Percentiles rank a stretch among this genome's conserved stretches.
These are phyloP conservation scores for Amanita molliuscula DNA, from an alignment of 768 basidiomycete species.

Conservation along the genomic window DNA sequence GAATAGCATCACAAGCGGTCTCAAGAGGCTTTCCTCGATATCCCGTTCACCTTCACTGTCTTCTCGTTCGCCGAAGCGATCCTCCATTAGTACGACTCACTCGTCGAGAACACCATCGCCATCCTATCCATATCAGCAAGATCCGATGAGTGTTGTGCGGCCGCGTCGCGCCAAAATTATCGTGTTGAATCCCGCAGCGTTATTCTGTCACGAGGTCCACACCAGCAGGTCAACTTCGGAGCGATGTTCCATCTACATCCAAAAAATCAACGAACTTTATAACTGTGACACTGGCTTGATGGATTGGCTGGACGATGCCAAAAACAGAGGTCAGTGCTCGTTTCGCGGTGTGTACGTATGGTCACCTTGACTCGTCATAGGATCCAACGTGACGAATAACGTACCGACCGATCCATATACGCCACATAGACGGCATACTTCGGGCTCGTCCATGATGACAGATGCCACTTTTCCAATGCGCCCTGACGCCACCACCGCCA, in stretches of 20 bases:
- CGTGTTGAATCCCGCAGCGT: conserved; percentile 45
- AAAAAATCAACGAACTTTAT: conserved; percentile 77
- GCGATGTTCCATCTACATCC: conserved; percentile 62
- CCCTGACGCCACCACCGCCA: conserved; percentile 69
- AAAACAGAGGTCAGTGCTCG: conserved; percentile 37
- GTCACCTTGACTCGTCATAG: conserved; percentile 1
- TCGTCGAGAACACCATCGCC: conserved; percentile 30
- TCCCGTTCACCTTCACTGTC: conserved; percentile 60
- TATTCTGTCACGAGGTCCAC: conserved; percentile 61
- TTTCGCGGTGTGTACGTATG: not conserved
- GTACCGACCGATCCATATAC: conserved; percentile 26
- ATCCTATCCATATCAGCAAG: conserved; percentile 14
- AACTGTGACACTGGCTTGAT: conserved; percentile 65
- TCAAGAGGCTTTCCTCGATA: conserved; percentile 46
- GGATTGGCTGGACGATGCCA: conserved; percentile 62
- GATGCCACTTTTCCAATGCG: conserved; percentile 74
- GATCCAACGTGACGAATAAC: conserved; percentile 14
- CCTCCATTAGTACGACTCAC: conserved; percentile 23
- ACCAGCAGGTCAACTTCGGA: conserved; percentile 48
- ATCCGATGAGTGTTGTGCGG: conserved; percentile 6
- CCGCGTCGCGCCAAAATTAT: conserved; percentile 17
- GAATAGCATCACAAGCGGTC: conserved; percentile 32
- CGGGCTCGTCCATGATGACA: conserved; percentile 61
- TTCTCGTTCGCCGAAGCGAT: conserved; percentile 25
- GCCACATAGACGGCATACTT: conserved; percentile 55